Conservation (phyloP, 192 early-diverging fungal species). For the Backusella liffmaniae region DNA sequence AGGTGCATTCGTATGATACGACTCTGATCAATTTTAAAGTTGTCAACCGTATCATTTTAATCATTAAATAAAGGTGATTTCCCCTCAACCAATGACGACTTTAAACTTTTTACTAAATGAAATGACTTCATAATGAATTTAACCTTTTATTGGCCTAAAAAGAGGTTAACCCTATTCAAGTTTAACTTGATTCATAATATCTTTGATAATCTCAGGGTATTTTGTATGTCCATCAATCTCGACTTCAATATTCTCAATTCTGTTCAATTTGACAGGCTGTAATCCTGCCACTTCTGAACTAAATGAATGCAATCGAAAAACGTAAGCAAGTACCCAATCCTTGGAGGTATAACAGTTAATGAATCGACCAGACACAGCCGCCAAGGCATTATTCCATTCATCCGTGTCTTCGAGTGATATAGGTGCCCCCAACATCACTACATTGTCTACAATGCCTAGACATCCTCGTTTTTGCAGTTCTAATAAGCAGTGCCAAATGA, state of each 20-base stretch:
- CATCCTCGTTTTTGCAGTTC: constrained; percentile 45
- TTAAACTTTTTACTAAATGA: no score
- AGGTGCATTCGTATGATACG: no score
- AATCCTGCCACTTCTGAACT: constrained; percentile 49
- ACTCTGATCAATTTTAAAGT: not conserved
- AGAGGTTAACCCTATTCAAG: constrained; percentile 4
- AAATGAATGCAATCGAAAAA: constrained; percentile 52
- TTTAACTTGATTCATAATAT: constrained; percentile 22
- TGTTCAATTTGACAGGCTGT: constrained; percentile 26
- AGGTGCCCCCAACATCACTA: constrained; percentile 55
- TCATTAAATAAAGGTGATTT: not conserved
- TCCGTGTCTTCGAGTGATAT: constrained; percentile 37
- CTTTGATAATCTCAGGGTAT: constrained; percentile 34
- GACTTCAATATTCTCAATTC: constrained; percentile 52
- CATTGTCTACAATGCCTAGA: constrained; percentile 48
- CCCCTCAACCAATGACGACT: not conserved
- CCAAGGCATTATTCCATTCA: constrained; percentile 41
- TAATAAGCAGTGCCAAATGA: constrained; percentile 56
- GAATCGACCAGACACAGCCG: constrained; percentile 47
- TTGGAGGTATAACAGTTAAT: constrained; percentile 55
- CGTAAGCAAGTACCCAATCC: constrained; percentile 48
- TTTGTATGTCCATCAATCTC: constrained; percentile 49
- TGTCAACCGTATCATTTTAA: not conserved
- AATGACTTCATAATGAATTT: not conserved
- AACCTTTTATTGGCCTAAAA: not conserved